Evolutionary conservation across 2,329 filamentous ascomycete species (phyloP).

Genomic region (Penicillium thymicola): DNA sequence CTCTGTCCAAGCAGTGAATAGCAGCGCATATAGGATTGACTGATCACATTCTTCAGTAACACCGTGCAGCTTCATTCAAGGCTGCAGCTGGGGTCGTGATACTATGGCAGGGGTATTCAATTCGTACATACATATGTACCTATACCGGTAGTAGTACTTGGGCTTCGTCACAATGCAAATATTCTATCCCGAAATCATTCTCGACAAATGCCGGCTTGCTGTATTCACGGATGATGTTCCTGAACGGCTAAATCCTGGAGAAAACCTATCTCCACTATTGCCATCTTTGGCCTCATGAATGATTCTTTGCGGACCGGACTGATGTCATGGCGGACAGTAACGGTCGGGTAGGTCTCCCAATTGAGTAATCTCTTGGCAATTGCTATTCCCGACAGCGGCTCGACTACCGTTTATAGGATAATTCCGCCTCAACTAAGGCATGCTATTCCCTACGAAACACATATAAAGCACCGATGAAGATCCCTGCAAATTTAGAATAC

Average conservation of each 20-base stretch:
- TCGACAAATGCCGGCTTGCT: not conserved
- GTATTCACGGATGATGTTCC: not conserved
- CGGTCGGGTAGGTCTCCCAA: slow-evolving; percentile 8
- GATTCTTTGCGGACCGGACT: not conserved
- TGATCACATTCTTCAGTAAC: not conserved
- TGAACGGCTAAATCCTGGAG: not conserved
- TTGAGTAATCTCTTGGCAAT: not conserved
- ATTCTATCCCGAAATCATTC: not conserved
- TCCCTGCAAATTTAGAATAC: not conserved
- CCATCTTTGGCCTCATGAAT: not conserved
- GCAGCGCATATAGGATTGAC: not conserved
- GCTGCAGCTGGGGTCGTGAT: not conserved
- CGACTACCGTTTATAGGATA: not conserved
- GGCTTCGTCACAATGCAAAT: not conserved
- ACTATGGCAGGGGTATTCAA: not conserved
- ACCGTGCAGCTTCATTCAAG: not conserved
- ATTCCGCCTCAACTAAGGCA: not conserved
- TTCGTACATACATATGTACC: too few species aligned
- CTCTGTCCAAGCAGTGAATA: not conserved
- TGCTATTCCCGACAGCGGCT: not conserved
- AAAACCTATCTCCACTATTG: not conserved
- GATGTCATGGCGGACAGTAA: not conserved
- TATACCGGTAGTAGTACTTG: not conserved
- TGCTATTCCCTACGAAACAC: not conserved
- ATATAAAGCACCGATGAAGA: not conserved